Percentiles rank a stretch among this genome's conserved stretches.
Evolutionary conservation across 768 basidiomycete genomes (phyloP).

Genomic region (Coprinellus micaceus): DNA sequence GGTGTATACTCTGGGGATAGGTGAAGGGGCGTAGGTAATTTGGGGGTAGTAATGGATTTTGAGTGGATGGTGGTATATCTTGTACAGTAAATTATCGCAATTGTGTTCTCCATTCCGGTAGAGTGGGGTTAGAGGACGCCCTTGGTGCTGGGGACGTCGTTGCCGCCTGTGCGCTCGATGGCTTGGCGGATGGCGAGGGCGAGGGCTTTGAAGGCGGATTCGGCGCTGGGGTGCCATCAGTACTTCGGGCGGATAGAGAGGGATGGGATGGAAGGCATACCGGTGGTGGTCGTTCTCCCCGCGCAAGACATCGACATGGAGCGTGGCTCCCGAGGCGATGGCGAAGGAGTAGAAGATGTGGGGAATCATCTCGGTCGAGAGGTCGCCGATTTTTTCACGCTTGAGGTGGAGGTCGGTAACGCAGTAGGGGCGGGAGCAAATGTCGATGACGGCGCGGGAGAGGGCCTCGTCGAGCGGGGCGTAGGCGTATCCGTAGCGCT

Average conservation of each 20-base stretch:
- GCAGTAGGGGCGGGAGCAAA: slow-evolving; percentile 96
- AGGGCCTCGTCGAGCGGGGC: slow-evolving; percentile 97
- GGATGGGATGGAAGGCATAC: slow-evolving; percentile 39
- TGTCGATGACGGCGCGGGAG: slow-evolving; percentile 94
- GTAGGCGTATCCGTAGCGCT: slow-evolving; percentile 92
- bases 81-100: slow-evolving; percentile 8
- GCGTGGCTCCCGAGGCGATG: slow-evolving; percentile 89
- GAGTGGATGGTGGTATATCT: neutral
- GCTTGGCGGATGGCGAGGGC: slow-evolving; percentile 94
- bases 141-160: slow-evolving; percentile 95
- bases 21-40: slow-evolving; percentile 12
- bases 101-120: neutral
- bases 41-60: slow-evolving; percentile 1
- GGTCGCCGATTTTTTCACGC: slow-evolving; percentile 90
- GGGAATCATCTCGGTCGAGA: slow-evolving; percentile 97
- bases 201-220: slow-evolving; percentile 97
- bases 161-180: slow-evolving; percentile 83
- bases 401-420: slow-evolving; percentile 84
- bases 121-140: slow-evolving; percentile 62
- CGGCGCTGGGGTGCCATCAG: slow-evolving; percentile 55
- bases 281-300: slow-evolving; percentile 98
- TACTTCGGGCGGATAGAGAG: slow-evolving; percentile 5
- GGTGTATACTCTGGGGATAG: slow-evolving; percentile 78
- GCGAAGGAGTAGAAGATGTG: slow-evolving; percentile 98
- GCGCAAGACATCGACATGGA: slow-evolving; percentile 91